Evolutionary conservation across 768 basidiomycete genomes (phyloP).

Genomic region (Mycena vitilis): DNA sequence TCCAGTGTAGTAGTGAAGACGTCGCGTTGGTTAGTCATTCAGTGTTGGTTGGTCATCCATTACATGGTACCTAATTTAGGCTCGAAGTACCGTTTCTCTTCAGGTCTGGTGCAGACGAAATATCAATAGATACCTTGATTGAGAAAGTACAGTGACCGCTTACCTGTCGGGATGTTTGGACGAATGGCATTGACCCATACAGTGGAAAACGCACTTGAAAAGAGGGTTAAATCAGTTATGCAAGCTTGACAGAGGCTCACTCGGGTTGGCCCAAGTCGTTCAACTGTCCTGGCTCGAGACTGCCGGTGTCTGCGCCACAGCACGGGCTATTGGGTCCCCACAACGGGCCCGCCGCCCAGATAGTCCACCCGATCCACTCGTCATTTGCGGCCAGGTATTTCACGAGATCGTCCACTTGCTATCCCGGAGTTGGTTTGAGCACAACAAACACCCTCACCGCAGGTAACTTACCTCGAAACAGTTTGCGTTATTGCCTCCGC

Average conservation of each 20-base stretch:
- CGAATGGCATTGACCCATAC: conserved; percentile 51
- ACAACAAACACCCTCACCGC: not conserved
- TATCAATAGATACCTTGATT: too few relatives aligned
- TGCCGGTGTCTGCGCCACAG: conserved; percentile 57
- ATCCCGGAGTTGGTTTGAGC: not conserved
- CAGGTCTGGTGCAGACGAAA: conserved; percentile 21
- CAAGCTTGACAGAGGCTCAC: conserved; percentile 37
- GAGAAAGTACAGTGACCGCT: not conserved
- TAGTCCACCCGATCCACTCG: conserved; percentile 60
- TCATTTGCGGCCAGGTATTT: conserved; percentile 54
- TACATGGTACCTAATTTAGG: conserved; percentile 3
- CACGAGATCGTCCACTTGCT: conserved; percentile 48
- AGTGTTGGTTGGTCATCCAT: too few relatives aligned
- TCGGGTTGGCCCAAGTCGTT: conserved; percentile 53
- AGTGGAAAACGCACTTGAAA: conserved; percentile 49
- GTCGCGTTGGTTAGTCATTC: too few relatives aligned
- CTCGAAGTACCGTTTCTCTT: conserved; percentile 37
- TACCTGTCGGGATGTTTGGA: conserved; percentile 51
- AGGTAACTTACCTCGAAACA: conserved; percentile 50
- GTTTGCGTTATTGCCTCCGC: conserved; percentile 55
- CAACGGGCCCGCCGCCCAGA: conserved; percentile 62
- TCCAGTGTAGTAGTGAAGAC: too few relatives aligned
- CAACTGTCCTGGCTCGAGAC: conserved; percentile 54
- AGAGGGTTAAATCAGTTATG: not conserved
- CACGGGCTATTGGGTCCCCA: conserved; percentile 58